phyloP scores from a whole-genome alignment of 495 filamentous ascomycete species.

The Antarctomyces pellizariae region DNA sequence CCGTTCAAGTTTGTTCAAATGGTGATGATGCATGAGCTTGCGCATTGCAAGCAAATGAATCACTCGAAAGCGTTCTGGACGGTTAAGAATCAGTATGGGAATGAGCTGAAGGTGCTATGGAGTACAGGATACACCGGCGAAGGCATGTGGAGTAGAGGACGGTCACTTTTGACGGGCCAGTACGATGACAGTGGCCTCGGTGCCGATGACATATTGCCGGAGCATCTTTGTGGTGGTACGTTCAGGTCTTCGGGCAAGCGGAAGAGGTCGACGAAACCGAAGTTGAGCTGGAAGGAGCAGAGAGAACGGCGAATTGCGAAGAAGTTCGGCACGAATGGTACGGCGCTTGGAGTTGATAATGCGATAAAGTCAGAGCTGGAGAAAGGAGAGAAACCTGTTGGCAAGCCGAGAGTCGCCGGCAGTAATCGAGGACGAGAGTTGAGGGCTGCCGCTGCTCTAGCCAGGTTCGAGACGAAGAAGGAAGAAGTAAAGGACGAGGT shows the following conservation, averaged over 20 bases:
- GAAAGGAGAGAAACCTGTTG: conserved; percentile 23
- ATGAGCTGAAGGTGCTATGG: conserved; percentile 40
- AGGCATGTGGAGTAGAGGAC: conserved; percentile 51
- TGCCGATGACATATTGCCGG: conserved; percentile 28
- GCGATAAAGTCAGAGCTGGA: conserved; percentile 37
- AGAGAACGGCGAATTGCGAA: conserved; percentile 39
- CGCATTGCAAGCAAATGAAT: conserved; percentile 71
- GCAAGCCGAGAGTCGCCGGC: conserved; percentile 44
- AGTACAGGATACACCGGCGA: conserved; percentile 43
- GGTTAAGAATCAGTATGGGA: conserved; percentile 40
- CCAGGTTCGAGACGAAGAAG: conserved; percentile 38
- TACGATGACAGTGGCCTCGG: conserved; percentile 27
- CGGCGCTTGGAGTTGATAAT: conserved; percentile 41
- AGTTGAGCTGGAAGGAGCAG: conserved; percentile 35
- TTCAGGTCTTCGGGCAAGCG: conserved; percentile 29
- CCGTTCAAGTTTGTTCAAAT: conserved; percentile 57
- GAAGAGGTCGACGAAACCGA: conserved; percentile 24
- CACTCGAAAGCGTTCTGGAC: conserved; percentile 52
- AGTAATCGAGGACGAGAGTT: conserved; percentile 50
- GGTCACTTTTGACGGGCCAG: conserved; percentile 29
- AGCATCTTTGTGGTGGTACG: conserved; percentile 46
- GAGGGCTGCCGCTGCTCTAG: conserved; percentile 51
- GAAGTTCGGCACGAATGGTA: conserved; percentile 51
- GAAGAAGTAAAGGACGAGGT: conserved; percentile 12
- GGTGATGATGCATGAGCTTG: conserved; percentile 68